Evolutionary conservation across 2,329 filamentous ascomycete species (phyloP).

Genomic region (Sordariomycetes sp.): DNA sequence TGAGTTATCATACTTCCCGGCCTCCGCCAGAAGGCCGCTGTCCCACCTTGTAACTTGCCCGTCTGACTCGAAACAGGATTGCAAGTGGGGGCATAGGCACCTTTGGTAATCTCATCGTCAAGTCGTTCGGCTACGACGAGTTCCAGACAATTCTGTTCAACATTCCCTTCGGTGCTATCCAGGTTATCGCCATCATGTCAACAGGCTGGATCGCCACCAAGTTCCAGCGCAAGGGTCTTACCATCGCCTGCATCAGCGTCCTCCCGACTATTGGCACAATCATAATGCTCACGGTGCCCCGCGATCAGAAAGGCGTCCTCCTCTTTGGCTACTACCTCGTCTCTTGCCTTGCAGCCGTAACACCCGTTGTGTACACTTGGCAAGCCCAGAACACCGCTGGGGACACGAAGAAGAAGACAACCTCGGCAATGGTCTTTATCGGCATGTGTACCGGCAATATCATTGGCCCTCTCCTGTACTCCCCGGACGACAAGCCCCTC

Average conservation of each 20-base stretch:
- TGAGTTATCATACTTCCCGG: conserved; percentile 10
- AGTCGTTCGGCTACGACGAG: conserved; percentile 45
- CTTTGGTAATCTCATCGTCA: conserved; percentile 49
- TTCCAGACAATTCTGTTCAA: conserved; percentile 50
- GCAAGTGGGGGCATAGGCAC: conserved; percentile 47
- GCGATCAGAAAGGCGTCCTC: conserved; percentile 33
- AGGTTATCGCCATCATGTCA: conserved; percentile 46
- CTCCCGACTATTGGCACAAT: conserved; percentile 29
- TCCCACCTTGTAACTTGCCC: no score
- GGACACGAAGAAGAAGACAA: conserved; percentile 60
- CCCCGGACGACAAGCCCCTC: conserved; percentile 31
- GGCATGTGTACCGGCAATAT: conserved; percentile 58
- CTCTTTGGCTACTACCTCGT: conserved; percentile 41
- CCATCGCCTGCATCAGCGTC: conserved; percentile 25
- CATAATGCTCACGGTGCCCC: conserved; percentile 35
- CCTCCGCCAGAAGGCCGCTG: no score
- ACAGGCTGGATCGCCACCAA: conserved; percentile 38
- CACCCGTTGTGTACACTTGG: conserved; percentile 51
- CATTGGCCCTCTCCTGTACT: conserved; percentile 54
- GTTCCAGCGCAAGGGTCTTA: conserved; percentile 29
- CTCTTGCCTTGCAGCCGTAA: conserved; percentile 15
- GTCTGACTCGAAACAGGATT: conserved; percentile 16
- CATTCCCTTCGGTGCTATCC: conserved; percentile 48
- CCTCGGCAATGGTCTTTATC: conserved; percentile 53
- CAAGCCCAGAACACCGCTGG: conserved; percentile 54